Percentiles rank a stretch among this genome's conserved stretches.
These are phyloP conservation scores for Nepenthes gracilis DNA, from an alignment of 148 eudicot species.

Conservation along the genomic window DNA sequence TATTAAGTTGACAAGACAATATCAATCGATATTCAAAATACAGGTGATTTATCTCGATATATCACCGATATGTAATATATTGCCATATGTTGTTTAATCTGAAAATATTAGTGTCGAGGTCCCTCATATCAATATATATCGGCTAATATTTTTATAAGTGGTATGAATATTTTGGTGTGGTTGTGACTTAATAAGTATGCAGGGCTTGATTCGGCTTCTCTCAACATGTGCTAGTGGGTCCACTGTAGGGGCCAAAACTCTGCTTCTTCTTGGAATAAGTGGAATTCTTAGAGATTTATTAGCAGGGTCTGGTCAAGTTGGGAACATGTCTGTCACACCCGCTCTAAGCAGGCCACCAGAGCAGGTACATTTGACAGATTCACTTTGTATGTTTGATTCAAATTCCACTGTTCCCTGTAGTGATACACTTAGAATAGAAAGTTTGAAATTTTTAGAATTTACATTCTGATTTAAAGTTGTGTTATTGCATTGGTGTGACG, in stretches of 20 bases:
- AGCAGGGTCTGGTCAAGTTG: slow-evolving; percentile 77
- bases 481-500: too few species aligned
- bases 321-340: slow-evolving; percentile 77
- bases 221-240: slow-evolving; percentile 97
- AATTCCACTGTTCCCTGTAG: neutral
- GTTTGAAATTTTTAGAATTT: too few species aligned
- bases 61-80: too few species aligned
- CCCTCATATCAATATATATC: too few species aligned
- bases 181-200: slow-evolving; percentile 14
- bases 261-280: slow-evolving; percentile 77
- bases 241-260: slow-evolving; percentile 77
- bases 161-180: neutral
- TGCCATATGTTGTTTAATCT: too few species aligned
- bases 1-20: too few species aligned
- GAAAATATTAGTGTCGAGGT: too few species aligned
- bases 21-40: too few species aligned
- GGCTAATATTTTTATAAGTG: too few species aligned
- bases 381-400: neutral
- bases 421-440: too few species aligned
- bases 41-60: too few species aligned
- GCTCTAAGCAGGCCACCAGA: slow-evolving; percentile 93
- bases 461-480: too few species aligned
- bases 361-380: slow-evolving; percentile 42
- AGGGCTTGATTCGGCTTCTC: slow-evolving; percentile 92
- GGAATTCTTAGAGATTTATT: slow-evolving; percentile 86